Evolutionary conservation across 2,329 filamentous ascomycete species (phyloP), one percentile per base, ranked within the genome.

Genomic region (Colletotrichum agaves): DNA sequence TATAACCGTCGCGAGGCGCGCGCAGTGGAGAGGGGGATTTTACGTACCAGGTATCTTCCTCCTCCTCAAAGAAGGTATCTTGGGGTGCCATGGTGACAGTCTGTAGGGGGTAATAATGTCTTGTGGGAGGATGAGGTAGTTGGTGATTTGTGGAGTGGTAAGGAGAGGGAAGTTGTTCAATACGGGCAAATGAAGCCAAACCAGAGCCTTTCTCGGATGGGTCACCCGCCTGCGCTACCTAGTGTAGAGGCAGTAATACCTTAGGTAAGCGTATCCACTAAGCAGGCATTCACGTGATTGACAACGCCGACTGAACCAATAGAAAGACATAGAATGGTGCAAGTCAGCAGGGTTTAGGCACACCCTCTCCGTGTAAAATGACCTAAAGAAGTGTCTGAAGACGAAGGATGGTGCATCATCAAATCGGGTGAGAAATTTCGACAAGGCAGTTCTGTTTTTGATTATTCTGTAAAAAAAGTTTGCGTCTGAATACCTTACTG

Each of bases 61-160:
- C 89, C 75, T 92, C 89, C 72, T 91, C 90, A 78, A 92, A 87
- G 78, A 91, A 91, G 72, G 84, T 87, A 76, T 92, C 90, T 82
- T 91, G 88, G 63, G 88, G 88, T 63, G 88, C 87, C 89, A 91
- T 91, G 69, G 71, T 81, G 77, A 71, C 44, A 67, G 61, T 72
- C 37, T 71, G 69, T 63, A 15, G 47, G 44, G 47, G 50, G 56
- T 59, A 60, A 47, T 31, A 13, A 53, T 55, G 53, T 53, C 33
- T 15, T 49, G 53, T 27, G 61, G 47, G 47, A 68, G 61, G 31
- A 27, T 27, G 27, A 27, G 27, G 41, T 65, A 31, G 53, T 65
- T 49, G 55, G 60, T 15, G 35, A 53, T 60, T 63, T 60, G 37
- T 55, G 65, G 65, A 61, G 64, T 64, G 57, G 63, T 55, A 63